Percentiles rank a stretch among this genome's conserved stretches.
These are phyloP conservation scores for Suhomyces coccinellae DNA, from an alignment of 1,139 yeast genomes.

Conservation along the genomic window DNA sequence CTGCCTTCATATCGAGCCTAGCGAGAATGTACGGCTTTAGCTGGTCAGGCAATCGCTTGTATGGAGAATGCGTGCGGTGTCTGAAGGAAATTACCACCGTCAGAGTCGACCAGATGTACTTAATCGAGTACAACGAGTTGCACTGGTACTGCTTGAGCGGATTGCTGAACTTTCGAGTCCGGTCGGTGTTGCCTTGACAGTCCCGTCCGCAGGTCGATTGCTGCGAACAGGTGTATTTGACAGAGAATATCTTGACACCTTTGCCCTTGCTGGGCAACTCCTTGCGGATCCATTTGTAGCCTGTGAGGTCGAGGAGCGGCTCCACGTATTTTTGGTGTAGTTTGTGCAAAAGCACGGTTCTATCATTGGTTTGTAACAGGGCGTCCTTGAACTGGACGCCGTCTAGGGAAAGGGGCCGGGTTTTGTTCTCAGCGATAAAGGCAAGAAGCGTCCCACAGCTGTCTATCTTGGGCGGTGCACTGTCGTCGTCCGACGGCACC, in stretches of 20 bases:
- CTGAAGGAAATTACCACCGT: slow-evolving; percentile 17
- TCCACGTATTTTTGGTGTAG: slow-evolving; percentile 20
- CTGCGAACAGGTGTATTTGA: slow-evolving; percentile 23
- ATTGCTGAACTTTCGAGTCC: slow-evolving; percentile 19
- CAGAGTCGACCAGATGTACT: slow-evolving; percentile 19
- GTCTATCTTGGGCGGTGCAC: background rate
- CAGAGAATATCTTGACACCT: slow-evolving; percentile 20
- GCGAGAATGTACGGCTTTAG: slow-evolving; percentile 20
- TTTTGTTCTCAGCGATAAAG: slow-evolving; percentile 3
- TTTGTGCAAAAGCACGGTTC: slow-evolving; percentile 12
- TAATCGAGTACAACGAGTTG: slow-evolving; percentile 18
- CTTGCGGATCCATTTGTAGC: slow-evolving; percentile 22
- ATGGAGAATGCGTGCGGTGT: slow-evolving; percentile 20
- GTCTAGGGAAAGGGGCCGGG: slow-evolving; percentile 2
- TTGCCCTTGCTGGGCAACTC: slow-evolving; percentile 22
- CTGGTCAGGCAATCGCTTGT: slow-evolving; percentile 20
- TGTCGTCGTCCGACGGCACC: slow-evolving; percentile 3
- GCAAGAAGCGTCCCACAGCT: slow-evolving; percentile 3
- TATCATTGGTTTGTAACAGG: slow-evolving; percentile 4
- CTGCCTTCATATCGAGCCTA: slow-evolving; percentile 20
- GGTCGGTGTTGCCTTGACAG: slow-evolving; percentile 1
- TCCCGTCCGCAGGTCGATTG: slow-evolving; percentile 9
- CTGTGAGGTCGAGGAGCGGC: slow-evolving; percentile 19
- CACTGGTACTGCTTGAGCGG: slow-evolving; percentile 22
- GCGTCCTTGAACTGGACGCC: slow-evolving; percentile 7